Percentiles rank a stretch among this genome's conserved stretches.
These are phyloP conservation scores for Strigomonas culicis DNA, from an alignment of 208 protist species.

Conservation along the genomic window DNA sequence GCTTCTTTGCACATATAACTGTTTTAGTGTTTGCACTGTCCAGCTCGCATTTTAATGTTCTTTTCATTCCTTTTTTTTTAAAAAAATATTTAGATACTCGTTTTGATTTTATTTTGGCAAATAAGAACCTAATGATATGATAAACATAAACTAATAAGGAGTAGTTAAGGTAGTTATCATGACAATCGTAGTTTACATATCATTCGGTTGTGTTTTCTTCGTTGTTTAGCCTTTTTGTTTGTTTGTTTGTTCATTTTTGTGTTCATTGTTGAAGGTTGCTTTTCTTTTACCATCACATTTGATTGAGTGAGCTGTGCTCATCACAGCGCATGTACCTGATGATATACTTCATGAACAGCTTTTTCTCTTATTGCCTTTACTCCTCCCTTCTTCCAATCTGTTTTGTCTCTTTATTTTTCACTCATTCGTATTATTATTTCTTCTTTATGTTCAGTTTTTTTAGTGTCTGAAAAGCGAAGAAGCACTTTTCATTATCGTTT, in stretches of 20 bases:
- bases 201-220: not conserved
- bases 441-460: no score
- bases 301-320: no score
- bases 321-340: no score
- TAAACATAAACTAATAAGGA: no score
- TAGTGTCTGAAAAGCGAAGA: slow-evolving; percentile 1
- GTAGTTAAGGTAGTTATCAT: no score
- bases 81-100: slow-evolving; percentile 8
- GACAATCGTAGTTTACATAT: not conserved
- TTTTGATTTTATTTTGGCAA: slow-evolving; percentile 1
- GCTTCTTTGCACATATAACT: not conserved
- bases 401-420: slow-evolving; percentile 1
- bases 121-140: no score
- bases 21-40: not conserved
- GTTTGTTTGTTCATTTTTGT: slow-evolving; percentile 6
- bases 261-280: not conserved
- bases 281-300: no score
- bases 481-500: no score
- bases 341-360: no score
- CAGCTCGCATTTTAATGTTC: not conserved
- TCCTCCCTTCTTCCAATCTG: no score
- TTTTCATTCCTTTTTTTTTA: slow-evolving; percentile 13
- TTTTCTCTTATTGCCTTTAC: no score
- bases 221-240: not conserved
- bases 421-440: not conserved